A percentile compares a stretch with the other conserved stretches of the same genome.
Conservation (phyloP, 371 early-diverging fungal species). For the Scutellospora calospora region DNA sequence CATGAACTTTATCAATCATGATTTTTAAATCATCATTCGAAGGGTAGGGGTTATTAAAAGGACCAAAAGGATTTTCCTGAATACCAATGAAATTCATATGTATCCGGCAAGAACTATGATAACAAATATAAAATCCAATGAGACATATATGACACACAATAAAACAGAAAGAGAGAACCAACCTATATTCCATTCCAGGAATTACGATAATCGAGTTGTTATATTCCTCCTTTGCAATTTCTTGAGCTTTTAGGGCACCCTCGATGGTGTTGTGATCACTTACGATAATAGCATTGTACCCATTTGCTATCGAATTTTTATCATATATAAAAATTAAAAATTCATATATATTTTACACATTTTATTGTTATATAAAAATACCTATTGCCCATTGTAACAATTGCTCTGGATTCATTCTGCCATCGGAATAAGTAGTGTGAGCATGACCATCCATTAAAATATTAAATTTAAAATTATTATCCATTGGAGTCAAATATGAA, state of each 20-base stretch:
- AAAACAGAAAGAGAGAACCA: slow-evolving; percentile 39
- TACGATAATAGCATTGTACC: slow-evolving; percentile 79
- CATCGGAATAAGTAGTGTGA: slow-evolving; percentile 76
- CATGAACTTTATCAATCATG: slow-evolving; percentile 69
- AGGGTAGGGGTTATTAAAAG: slow-evolving; percentile 60
- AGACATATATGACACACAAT: neutral
- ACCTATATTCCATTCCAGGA: slow-evolving; percentile 78
- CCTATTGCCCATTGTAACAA: slow-evolving; percentile 72
- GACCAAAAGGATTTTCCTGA: slow-evolving; percentile 64
- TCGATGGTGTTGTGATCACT: slow-evolving; percentile 78
- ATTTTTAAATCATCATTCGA: slow-evolving; percentile 69
- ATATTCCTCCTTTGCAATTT: slow-evolving; percentile 64
- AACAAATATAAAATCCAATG: neutral
- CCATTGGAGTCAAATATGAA: slow-evolving; percentile 13
- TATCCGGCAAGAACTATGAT: slow-evolving; percentile 69
- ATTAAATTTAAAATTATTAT: slow-evolving; percentile 48
- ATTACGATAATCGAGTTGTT: slow-evolving; percentile 70
- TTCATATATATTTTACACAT: neutral
- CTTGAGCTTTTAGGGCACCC: slow-evolving; percentile 73
- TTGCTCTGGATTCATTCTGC: slow-evolving; percentile 69
- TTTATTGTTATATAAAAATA: slow-evolving; percentile 44
- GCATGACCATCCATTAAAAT: slow-evolving; percentile 76
- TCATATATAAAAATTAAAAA: neutral
- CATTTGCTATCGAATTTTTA: slow-evolving; percentile 61
- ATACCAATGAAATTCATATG: slow-evolving; percentile 85